phyloP scores from a whole-genome alignment of 2,329 filamentous ascomycete species.

The Colletotrichum shisoi region DNA sequence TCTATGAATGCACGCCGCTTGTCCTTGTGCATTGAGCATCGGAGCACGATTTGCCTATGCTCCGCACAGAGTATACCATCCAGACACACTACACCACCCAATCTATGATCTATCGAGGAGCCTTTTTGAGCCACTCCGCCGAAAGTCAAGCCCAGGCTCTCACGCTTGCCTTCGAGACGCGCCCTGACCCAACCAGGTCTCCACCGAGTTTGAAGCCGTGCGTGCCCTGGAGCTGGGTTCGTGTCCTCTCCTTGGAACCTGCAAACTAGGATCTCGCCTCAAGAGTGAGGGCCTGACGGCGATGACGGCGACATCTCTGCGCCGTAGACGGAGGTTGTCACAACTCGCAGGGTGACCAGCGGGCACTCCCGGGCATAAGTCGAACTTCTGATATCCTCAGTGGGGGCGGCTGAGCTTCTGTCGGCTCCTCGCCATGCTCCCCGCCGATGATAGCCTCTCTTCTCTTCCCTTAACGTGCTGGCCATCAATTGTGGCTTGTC shows the following conservation, averaged over 20 bases:
- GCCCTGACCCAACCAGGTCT: constrained; percentile 18
- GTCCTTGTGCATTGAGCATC: constrained; percentile 22
- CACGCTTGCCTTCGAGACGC: constrained; percentile 10
- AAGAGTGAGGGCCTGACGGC: constrained; percentile 16
- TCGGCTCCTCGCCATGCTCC: constrained; percentile 23
- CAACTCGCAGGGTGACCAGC: neutral
- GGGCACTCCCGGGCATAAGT: constrained; percentile 13
- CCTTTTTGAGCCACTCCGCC: constrained; percentile 4
- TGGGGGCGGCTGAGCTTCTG: constrained; percentile 20
- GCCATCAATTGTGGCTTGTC: constrained; percentile 19
- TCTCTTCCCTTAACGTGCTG: constrained; percentile 18
- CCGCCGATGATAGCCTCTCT: constrained; percentile 22
- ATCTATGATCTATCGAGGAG: neutral
- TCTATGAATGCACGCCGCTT: constrained; percentile 11
- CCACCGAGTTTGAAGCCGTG: constrained; percentile 31
- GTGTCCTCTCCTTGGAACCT: constrained; percentile 22
- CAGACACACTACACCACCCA: too few relatives aligned
- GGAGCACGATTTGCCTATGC: neutral
- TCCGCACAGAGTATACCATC: too few relatives aligned
- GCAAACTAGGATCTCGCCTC: neutral
- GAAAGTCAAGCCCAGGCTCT: constrained; percentile 8
- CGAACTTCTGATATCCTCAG: constrained; percentile 28
- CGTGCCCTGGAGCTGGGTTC: constrained; percentile 11
- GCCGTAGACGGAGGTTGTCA: constrained; percentile 5
- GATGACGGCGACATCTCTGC: constrained; percentile 18